These are phyloP conservation scores for Physaria fendleri DNA, from an alignment of 345 rosid genomes.

Conservation along the genomic window DNA sequence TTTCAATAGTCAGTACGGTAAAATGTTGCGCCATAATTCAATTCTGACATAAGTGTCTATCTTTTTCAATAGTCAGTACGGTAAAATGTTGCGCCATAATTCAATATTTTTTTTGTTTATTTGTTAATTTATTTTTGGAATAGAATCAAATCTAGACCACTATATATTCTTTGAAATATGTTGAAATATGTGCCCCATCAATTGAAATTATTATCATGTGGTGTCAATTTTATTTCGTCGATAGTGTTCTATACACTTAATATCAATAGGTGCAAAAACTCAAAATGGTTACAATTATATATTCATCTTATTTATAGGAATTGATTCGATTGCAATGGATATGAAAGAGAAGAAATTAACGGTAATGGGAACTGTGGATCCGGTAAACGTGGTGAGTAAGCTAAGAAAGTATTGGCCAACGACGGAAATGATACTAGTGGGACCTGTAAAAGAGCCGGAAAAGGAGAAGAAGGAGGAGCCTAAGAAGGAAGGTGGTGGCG, in stretches of 20 bases:
- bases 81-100: slow-evolving; percentile 16
- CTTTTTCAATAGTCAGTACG: slow-evolving; percentile 29
- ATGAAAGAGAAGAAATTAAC: slow-evolving; percentile 75
- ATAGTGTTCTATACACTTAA: slow-evolving; percentile 1
- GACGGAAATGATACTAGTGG: slow-evolving; percentile 57
- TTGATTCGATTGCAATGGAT: slow-evolving; percentile 76
- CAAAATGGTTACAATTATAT: not conserved
- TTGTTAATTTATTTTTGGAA: slow-evolving; percentile 5
- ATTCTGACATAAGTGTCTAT: slow-evolving; percentile 24
- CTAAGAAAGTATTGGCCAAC: slow-evolving; percentile 73
- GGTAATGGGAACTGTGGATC: slow-evolving; percentile 70
- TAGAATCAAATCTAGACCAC: slow-evolving; percentile 20
- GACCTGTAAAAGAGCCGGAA: slow-evolving; percentile 84
- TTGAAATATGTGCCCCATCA: too few species aligned
- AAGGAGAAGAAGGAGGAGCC: slow-evolving; percentile 69
- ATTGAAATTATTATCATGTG: not conserved
- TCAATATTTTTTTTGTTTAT: slow-evolving; percentile 22
- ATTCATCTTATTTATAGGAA: slow-evolving; percentile 37
- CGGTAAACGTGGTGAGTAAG: slow-evolving; percentile 60
- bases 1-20: slow-evolving; percentile 29
- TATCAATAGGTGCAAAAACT: slow-evolving; percentile 1
- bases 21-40: slow-evolving; percentile 16
- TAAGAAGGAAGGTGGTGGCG: slow-evolving; percentile 50
- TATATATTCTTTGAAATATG: slow-evolving; percentile 23
- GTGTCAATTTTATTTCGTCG: not conserved